Evolutionary conservation across 352 stramenopile species (phyloP).

Genomic region (Phytophthora podocarpi): DNA sequence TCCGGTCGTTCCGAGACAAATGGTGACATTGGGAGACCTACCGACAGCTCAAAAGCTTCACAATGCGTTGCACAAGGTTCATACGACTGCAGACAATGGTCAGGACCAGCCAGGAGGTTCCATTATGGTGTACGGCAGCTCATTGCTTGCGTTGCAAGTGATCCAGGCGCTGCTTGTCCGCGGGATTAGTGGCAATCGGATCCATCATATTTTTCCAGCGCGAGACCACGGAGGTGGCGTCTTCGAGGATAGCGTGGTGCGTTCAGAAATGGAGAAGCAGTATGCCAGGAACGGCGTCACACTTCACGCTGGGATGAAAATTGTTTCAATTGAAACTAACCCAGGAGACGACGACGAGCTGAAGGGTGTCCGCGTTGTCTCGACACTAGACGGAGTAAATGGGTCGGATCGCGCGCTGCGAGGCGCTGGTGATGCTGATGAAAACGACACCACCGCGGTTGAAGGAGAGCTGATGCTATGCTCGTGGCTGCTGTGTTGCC

Average conservation of each 20-base stretch:
- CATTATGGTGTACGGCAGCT: conserved; percentile 71
- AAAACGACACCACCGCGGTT: background rate
- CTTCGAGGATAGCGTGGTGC: conserved; percentile 68
- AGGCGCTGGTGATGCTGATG: background rate
- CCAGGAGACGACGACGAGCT: conserved; percentile 40
- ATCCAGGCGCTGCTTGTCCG: conserved; percentile 57
- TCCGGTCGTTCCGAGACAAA: conserved; percentile 29
- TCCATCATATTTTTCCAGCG: conserved; percentile 62
- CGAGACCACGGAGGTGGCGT: conserved; percentile 38
- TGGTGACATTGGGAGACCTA: conserved; percentile 35
- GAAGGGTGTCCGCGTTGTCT: conserved; percentile 47
- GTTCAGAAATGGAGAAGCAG: conserved; percentile 64
- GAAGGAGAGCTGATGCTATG: conserved; percentile 49
- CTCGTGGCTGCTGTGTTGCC: conserved; percentile 81
- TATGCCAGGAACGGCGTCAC: conserved; percentile 41
- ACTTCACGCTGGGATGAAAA: conserved; percentile 55
- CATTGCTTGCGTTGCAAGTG: conserved; percentile 69
- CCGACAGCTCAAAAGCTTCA: conserved; percentile 29
- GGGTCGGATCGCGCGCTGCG: background rate
- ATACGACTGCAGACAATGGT: conserved; percentile 5
- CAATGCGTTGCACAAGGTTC: conserved; percentile 4
- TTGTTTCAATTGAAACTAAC: conserved; percentile 42
- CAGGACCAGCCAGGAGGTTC: conserved; percentile 10
- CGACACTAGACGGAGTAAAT: conserved; percentile 19
- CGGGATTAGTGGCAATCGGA: conserved; percentile 45